Evolutionary conservation across 495 filamentous ascomycete species (phyloP), one percentile per base, ranked within the genome.

Genomic region (Neurospora discreta): DNA sequence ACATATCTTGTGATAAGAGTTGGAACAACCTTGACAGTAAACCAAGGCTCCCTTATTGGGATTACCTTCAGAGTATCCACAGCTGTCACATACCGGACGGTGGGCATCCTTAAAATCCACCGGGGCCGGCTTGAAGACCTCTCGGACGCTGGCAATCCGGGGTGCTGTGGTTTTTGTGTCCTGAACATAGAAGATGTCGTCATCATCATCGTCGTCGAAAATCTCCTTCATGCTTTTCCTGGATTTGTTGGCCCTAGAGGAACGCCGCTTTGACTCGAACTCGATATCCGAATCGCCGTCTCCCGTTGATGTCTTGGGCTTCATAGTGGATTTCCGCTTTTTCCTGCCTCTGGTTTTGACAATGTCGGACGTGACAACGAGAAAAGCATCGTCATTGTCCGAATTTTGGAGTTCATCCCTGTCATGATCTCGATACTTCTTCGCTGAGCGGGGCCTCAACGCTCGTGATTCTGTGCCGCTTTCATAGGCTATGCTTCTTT

Each of bases 21-120:
- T 85, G 4, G 89, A 92, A 79, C 96, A 99, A 23, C 96, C 95
- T 79, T 99, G 96, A 75, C 96, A 99, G 75, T 86, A 91, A 5
- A 98, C 84, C 26, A 98, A 83, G 11, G 82, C 80, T 0, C 89
- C 90, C 78, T 89, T 90, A 41, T 84, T 83, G 1, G 80, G 73
- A 65, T 85, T 85, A 18, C 52, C 26, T 65, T 87, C 80, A 10
- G 85, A 88, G 39, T 81, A 75, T 6, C 82, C 78, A 79, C 96
- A 99, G n/a, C 86, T 83, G 72, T 92, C 90, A 79, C 96, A 99
- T 6, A 76, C 77, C 20, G 86, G 80, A n/a, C 82, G 86, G 78
- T 99, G 96, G 7, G 84, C 83, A 39, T 81, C 77, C 73, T 86
- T 83, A 79, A 97, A 97, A 0, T 85, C 82, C 72, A 89, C 83